Evolutionary conservation across 495 filamentous ascomycete genomes (phyloP).

Genomic region (Diplogelasinospora grovesii): DNA sequence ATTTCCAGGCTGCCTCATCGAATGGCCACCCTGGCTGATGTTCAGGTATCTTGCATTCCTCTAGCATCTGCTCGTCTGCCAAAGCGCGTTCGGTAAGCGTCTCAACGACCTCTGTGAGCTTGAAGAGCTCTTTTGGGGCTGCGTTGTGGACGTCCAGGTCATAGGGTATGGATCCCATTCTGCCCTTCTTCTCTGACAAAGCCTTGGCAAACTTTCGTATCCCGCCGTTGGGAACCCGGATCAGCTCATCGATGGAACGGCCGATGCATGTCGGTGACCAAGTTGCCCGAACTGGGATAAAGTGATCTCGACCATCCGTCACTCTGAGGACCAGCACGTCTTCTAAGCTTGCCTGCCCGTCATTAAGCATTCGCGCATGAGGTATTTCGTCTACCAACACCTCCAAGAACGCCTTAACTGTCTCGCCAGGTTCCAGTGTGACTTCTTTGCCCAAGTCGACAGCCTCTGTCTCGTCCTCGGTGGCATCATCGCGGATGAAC

Average conservation of each 20-base stretch:
- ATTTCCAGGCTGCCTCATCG: slow-evolving; percentile 34
- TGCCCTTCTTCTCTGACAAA: slow-evolving; percentile 17
- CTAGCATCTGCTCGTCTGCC: slow-evolving; percentile 80
- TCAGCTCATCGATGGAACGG: slow-evolving; percentile 73
- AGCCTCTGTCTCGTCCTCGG: slow-evolving; percentile 29
- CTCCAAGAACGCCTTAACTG: slow-evolving; percentile 60
- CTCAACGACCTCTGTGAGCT: slow-evolving; percentile 78
- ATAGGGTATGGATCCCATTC: slow-evolving; percentile 33
- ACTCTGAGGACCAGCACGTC: slow-evolving; percentile 90
- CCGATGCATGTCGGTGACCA: slow-evolving; percentile 85
- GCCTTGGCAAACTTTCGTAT: slow-evolving; percentile 43
- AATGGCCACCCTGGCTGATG: slow-evolving; percentile 75
- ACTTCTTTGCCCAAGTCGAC: slow-evolving; percentile 42
- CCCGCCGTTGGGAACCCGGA: slow-evolving; percentile 72
- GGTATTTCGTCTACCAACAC: slow-evolving; percentile 55
- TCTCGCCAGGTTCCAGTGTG: slow-evolving; percentile 75
- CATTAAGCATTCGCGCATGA: slow-evolving; percentile 66
- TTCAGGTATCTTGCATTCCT: slow-evolving; percentile 51
- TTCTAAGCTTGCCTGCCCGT: slow-evolving; percentile 57
- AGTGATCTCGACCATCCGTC: slow-evolving; percentile 78
- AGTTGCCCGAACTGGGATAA: slow-evolving; percentile 67
- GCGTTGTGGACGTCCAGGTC: slow-evolving; percentile 38
- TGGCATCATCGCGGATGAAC: slow-evolving; percentile 43
- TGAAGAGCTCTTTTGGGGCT: slow-evolving; percentile 77
- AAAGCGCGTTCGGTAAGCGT: slow-evolving; percentile 63